phyloP scores from a whole-genome alignment of 306 rosid genomes.

The Benincasa hispida region DNA sequence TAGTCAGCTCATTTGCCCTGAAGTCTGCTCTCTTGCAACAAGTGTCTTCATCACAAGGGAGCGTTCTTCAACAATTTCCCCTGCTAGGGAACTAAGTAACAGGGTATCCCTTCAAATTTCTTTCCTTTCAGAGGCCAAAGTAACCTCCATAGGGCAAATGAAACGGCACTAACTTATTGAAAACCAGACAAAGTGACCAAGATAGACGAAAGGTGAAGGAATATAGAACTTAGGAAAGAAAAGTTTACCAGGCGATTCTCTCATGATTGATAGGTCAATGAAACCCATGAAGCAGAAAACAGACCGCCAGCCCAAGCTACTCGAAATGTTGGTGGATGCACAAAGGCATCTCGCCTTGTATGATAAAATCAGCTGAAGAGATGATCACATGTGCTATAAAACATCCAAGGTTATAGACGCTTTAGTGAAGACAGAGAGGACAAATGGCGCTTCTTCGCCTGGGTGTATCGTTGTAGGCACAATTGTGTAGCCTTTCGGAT shows the following conservation, averaged over 20 bases:
- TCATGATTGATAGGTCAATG: slow-evolving; percentile 14
- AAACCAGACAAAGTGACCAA: background rate
- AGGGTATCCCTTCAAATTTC: background rate
- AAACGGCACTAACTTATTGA: background rate
- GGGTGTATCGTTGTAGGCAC: slow-evolving; percentile 99
- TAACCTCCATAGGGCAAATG: background rate
- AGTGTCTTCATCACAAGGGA: background rate
- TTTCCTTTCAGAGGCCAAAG: background rate
- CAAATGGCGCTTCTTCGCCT: slow-evolving; percentile 98
- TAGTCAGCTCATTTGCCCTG: background rate
- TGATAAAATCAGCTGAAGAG: slow-evolving; percentile 19
- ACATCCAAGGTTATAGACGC: slow-evolving; percentile 86
- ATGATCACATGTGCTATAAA: slow-evolving; percentile 30
- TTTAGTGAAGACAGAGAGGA: slow-evolving; percentile 95
- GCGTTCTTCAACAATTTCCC: background rate
- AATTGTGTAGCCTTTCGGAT: slow-evolving; percentile 96
- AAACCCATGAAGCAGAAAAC: slow-evolving; percentile 16
- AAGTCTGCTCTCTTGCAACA: background rate
- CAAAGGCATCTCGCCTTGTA: slow-evolving; percentile 10
- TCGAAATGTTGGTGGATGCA: slow-evolving; percentile 19
- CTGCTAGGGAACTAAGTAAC: background rate
- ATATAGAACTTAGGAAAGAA: background rate
- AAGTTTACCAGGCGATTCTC: slow-evolving; percentile 2
- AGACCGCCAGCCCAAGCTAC: slow-evolving; percentile 46
- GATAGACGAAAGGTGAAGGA: background rate